phyloP scores from a whole-genome alignment of 2,329 filamentous ascomycete genomes.

The Scorias spongiosa region DNA sequence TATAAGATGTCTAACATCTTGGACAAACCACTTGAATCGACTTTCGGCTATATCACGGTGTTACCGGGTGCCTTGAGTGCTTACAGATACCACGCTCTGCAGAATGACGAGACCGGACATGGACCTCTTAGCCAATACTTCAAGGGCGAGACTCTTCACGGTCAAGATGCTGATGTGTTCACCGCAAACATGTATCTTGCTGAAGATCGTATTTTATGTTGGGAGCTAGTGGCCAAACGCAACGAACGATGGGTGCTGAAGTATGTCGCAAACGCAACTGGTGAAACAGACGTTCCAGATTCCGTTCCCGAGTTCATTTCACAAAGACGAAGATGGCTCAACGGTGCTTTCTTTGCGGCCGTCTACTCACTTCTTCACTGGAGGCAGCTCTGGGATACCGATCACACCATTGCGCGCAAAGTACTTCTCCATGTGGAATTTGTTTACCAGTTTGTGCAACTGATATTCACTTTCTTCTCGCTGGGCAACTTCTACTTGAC shows the following conservation, averaged over 20 bases:
- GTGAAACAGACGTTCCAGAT: slow-evolving; percentile 95
- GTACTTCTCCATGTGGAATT: slow-evolving; percentile 89
- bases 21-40: slow-evolving; percentile 91
- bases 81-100: slow-evolving; percentile 87
- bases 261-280: slow-evolving; percentile 91
- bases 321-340: slow-evolving; percentile 90
- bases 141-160: slow-evolving; percentile 94
- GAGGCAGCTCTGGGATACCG: slow-evolving; percentile 80
- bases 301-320: slow-evolving; percentile 93
- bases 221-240: slow-evolving; percentile 90
- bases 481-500: slow-evolving; percentile 96
- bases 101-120: slow-evolving; percentile 92
- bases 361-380: slow-evolving; percentile 96
- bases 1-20: slow-evolving; percentile 99
- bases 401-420: slow-evolving; percentile 81
- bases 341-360: slow-evolving; percentile 95
- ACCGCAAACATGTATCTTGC: slow-evolving; percentile 93
- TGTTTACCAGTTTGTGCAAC: slow-evolving; percentile 80
- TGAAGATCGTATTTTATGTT: slow-evolving; percentile 79
- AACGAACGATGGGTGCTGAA: slow-evolving; percentile 94
- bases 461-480: slow-evolving; percentile 95
- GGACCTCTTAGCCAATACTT: slow-evolving; percentile 96
- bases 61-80: slow-evolving; percentile 87
- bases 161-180: slow-evolving; percentile 91
- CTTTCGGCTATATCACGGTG: slow-evolving; percentile 97